These are phyloP conservation scores for Hypoxylon crocopeplum DNA, from an alignment of 495 filamentous ascomycete species.

Conservation along the genomic window DNA sequence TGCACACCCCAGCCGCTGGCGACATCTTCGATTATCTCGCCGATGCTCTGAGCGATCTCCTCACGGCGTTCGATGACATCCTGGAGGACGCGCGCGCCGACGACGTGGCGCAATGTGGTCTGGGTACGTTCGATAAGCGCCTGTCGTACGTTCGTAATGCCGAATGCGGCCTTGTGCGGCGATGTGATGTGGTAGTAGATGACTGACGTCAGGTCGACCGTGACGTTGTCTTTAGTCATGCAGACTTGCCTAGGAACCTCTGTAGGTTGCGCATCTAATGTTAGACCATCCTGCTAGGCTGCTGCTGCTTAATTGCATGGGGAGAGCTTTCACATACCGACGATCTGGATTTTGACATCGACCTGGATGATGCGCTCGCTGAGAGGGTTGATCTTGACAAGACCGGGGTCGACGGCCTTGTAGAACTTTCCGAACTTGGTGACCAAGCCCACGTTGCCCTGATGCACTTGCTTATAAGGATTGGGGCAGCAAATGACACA, in stretches of 20 bases:
- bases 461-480: conserved; percentile 91
- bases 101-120: conserved; percentile 96
- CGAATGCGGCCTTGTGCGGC: conserved; percentile 97
- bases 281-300: neutral
- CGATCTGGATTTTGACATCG: conserved; percentile 99
- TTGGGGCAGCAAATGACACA: conserved; percentile 95
- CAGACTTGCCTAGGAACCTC: conserved; percentile 96
- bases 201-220: conserved; percentile 88
- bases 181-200: conserved; percentile 99
- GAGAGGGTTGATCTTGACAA: conserved; percentile 98
- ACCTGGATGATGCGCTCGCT: conserved; percentile 88
- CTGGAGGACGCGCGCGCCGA: conserved; percentile 94
- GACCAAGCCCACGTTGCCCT: conserved; percentile 93
- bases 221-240: conserved; percentile 99
- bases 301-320: neutral
- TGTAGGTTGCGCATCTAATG: conserved; percentile 31
- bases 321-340: conserved; percentile 58
- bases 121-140: conserved; percentile 97
- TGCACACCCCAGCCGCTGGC: conserved; percentile 92
- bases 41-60: conserved; percentile 91
- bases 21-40: conserved; percentile 97
- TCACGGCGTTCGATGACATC: conserved; percentile 99
- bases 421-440: conserved; percentile 97
- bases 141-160: conserved; percentile 91
- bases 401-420: conserved; percentile 93